These are phyloP conservation scores for Saksenaea vasiformis DNA, from an alignment of 371 early-diverging fungal genomes.

Conservation along the genomic window DNA sequence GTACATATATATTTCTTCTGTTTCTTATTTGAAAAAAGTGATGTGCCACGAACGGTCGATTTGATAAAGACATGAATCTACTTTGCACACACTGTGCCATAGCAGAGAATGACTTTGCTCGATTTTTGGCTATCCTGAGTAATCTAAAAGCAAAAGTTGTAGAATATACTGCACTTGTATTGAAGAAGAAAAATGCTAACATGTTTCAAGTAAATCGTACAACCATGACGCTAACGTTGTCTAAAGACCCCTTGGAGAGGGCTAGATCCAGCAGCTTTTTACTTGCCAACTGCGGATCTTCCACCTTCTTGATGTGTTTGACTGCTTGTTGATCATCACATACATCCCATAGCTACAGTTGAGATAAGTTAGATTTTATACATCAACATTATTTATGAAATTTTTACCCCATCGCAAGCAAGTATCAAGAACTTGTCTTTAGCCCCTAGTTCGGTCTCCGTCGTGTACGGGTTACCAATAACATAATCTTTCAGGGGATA, in stretches of 20 bases:
- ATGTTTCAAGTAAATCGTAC: slow-evolving; percentile 26
- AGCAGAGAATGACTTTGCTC: no score
- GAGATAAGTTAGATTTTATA: not conserved
- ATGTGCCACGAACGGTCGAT: no score
- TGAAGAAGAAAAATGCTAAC: not conserved
- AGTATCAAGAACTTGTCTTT: slow-evolving; percentile 87
- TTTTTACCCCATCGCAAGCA: slow-evolving; percentile 96
- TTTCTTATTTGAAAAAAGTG: no score
- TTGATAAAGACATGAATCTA: not conserved
- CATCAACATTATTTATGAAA: not conserved
- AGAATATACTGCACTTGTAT: no score
- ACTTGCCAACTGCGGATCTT: slow-evolving; percentile 82
- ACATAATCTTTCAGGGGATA: slow-evolving; percentile 94
- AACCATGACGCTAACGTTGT: slow-evolving; percentile 92
- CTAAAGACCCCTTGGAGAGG: slow-evolving; percentile 87
- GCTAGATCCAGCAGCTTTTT: slow-evolving; percentile 85
- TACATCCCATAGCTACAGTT: slow-evolving; percentile 91
- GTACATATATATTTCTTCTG: no score
- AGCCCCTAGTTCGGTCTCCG: slow-evolving; percentile 77
- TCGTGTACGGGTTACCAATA: slow-evolving; percentile 94
- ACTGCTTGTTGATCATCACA: slow-evolving; percentile 94
- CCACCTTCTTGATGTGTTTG: slow-evolving; percentile 77
- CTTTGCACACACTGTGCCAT: no score
- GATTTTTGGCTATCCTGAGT: no score
- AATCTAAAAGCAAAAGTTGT: no score